Evolutionary conservation across 805 yeast genomes (phyloP).

Genomic region (Saccharomycopsis babjevae): DNA sequence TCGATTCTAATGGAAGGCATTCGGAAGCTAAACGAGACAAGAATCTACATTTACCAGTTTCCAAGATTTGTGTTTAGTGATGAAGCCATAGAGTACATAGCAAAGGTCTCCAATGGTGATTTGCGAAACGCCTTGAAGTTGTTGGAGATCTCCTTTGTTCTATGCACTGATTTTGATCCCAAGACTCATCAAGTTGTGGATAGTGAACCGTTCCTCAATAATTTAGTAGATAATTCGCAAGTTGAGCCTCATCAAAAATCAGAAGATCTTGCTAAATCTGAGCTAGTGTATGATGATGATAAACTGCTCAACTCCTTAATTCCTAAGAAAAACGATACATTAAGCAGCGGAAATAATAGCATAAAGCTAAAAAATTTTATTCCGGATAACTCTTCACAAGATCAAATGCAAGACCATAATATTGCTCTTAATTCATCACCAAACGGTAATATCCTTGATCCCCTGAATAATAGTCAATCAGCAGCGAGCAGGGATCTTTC

Average conservation of each 20-base stretch:
- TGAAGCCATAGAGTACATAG: conserved; percentile 55
- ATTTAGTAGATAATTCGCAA: conserved; percentile 25
- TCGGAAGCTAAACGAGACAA: conserved; percentile 44
- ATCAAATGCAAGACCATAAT: too few species aligned
- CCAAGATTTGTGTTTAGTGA: conserved; percentile 43
- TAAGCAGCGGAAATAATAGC: too few species aligned
- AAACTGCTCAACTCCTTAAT: too few species aligned
- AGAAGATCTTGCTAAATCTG: background rate
- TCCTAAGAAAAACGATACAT: too few species aligned
- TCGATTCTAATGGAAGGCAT: conserved; percentile 50
- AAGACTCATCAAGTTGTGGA: conserved; percentile 4
- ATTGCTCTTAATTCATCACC: too few species aligned
- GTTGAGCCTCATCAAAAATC: background rate
- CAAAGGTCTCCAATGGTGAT: conserved; percentile 77
- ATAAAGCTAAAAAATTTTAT: too few species aligned
- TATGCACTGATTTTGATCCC: conserved; percentile 26
- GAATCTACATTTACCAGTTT: conserved; percentile 41
- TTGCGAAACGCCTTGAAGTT: conserved; percentile 76
- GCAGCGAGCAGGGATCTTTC: too few species aligned
- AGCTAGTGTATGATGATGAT: background rate
- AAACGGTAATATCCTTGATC: too few species aligned
- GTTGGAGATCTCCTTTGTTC: conserved; percentile 59
- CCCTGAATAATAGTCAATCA: too few species aligned
- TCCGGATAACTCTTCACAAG: too few species aligned
- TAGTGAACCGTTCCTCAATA: background rate